Percentiles rank a stretch among this genome's conserved stretches.
Evolutionary conservation across 164 flowering plant genomes (phyloP).

Genomic region (Aristolochia californica): DNA sequence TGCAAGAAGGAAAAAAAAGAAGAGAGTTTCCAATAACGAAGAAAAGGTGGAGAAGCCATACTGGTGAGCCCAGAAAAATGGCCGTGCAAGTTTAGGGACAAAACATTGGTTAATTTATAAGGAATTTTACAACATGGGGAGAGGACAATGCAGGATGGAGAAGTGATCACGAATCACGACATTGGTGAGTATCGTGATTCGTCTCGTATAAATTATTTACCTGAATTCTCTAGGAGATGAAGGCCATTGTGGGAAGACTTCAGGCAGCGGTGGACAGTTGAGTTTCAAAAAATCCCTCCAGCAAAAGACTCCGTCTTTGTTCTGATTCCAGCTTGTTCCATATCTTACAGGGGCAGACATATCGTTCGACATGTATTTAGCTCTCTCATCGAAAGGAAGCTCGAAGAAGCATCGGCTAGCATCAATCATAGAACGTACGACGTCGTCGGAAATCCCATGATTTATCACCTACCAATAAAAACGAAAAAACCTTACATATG

Average conservation of each 20-base stretch:
- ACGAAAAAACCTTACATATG: background rate
- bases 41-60: too few relatives aligned
- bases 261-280: constrained; percentile 32
- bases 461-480: constrained; percentile 51
- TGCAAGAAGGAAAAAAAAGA: too few relatives aligned
- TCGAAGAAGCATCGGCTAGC: constrained; percentile 53
- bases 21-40: too few relatives aligned
- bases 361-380: constrained; percentile 57
- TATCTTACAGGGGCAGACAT: constrained; percentile 57
- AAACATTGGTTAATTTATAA: too few relatives aligned
- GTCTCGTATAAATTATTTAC: too few relatives aligned
- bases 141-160: too few relatives aligned
- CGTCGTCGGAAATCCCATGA: constrained; percentile 50
- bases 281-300: constrained; percentile 96
- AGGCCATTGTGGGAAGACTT: constrained; percentile 61
- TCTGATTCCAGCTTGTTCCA: constrained; percentile 89
- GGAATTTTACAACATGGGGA: too few relatives aligned
- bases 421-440: constrained; percentile 33
- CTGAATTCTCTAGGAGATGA: constrained; percentile 65
- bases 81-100: too few relatives aligned
- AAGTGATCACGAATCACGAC: too few relatives aligned
- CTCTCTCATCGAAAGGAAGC: constrained; percentile 62
- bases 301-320: constrained; percentile 62
- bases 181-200: too few relatives aligned
- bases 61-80: too few relatives aligned